These are phyloP conservation scores for Xylaria arbuscula DNA, from an alignment of 2,329 filamentous ascomycete species.

Conservation along the genomic window DNA sequence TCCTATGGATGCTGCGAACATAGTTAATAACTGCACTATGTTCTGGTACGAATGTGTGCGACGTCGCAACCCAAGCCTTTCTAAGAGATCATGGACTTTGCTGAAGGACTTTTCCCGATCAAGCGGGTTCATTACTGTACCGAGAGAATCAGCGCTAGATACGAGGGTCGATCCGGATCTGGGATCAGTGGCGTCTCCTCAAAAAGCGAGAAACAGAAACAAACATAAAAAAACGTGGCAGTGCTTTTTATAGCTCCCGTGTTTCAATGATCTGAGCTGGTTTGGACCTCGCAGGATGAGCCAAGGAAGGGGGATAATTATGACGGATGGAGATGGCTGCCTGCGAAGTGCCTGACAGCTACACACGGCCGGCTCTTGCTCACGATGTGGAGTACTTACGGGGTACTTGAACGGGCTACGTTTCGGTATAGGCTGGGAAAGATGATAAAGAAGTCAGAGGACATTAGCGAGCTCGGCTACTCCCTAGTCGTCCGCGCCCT, in stretches of 20 bases:
- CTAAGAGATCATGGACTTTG: neutral
- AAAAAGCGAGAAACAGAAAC: neutral
- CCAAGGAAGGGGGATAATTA: neutral
- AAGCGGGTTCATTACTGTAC: slow-evolving; percentile 18
- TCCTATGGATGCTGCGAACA: neutral
- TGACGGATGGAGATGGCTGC: neutral
- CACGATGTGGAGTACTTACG: slow-evolving; percentile 13
- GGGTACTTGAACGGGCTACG: slow-evolving; percentile 4
- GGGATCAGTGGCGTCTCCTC: slow-evolving; percentile 16
- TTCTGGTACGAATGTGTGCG: neutral
- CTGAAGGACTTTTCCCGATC: slow-evolving; percentile 5
- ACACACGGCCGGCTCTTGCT: neutral
- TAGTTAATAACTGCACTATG: neutral
- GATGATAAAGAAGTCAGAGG: slow-evolving; percentile 2
- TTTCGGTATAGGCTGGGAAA: neutral
- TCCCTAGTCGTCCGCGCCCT: neutral
- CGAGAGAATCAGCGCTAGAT: slow-evolving; percentile 9
- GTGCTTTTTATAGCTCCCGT: slow-evolving; percentile 29
- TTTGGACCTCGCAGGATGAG: slow-evolving; percentile 22
- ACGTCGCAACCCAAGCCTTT: slow-evolving; percentile 1
- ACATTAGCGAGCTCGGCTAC: slow-evolving; percentile 9
- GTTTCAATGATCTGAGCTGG: slow-evolving; percentile 13
- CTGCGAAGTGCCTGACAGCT: slow-evolving; percentile 1
- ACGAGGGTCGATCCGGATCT: slow-evolving; percentile 11
- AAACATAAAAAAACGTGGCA: slow-evolving; percentile 13